phyloP scores from a whole-genome alignment of 2,329 filamentous ascomycete genomes.

The Chaetomiaceae sp. region DNA sequence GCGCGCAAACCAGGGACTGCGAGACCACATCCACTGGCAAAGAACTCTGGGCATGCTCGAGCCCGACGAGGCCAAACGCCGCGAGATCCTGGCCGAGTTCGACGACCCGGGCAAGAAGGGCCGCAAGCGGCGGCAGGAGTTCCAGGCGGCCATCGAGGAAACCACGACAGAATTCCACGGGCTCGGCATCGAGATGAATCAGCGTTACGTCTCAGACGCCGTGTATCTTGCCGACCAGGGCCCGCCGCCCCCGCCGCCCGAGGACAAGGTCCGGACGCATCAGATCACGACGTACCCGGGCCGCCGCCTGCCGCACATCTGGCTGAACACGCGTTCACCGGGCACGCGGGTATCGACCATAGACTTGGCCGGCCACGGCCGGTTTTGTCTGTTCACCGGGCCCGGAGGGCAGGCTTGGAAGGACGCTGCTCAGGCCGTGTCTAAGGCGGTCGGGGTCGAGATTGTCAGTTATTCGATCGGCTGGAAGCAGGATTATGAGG shows the following conservation, averaged over 20 bases:
- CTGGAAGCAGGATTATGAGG: slow-evolving; percentile 55
- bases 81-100: slow-evolving; percentile 38
- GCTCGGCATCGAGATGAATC: slow-evolving; percentile 57
- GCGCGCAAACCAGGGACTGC: slow-evolving; percentile 54
- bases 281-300: slow-evolving; percentile 54
- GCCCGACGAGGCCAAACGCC: slow-evolving; percentile 37
- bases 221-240: slow-evolving; percentile 43
- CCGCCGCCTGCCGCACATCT: slow-evolving; percentile 56
- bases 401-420: slow-evolving; percentile 55
- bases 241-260: slow-evolving; percentile 21
- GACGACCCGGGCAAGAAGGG: slow-evolving; percentile 36
- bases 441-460: slow-evolving; percentile 38
- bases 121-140: slow-evolving; percentile 33
- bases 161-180: slow-evolving; percentile 49
- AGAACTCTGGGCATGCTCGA: slow-evolving; percentile 42
- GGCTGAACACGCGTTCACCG: slow-evolving; percentile 50
- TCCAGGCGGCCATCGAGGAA: slow-evolving; percentile 40
- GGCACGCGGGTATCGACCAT: slow-evolving; percentile 49
- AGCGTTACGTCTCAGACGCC: slow-evolving; percentile 45
- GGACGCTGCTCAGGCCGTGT: slow-evolving; percentile 40
- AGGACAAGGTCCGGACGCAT: slow-evolving; percentile 41
- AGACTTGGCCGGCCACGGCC: slow-evolving; percentile 54
- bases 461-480: slow-evolving; percentile 52
- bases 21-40: slow-evolving; percentile 46
- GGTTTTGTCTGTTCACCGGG: slow-evolving; percentile 49